Conservation (phyloP, 2,329 filamentous ascomycete genomes). For the Pseudocercospora vitis region DNA sequence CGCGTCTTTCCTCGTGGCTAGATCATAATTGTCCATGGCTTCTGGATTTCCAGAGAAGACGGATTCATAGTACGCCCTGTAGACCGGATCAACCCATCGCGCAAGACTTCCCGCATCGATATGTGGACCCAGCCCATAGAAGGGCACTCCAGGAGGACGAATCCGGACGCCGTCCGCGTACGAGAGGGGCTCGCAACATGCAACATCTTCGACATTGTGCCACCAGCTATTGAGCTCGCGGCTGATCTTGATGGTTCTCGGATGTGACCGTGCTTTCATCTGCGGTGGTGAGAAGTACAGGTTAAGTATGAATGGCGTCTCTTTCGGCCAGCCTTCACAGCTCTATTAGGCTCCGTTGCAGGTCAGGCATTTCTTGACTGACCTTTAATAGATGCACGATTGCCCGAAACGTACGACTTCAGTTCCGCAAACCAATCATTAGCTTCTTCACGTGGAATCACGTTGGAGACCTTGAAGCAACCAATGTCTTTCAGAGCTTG, state of each 20-base stretch:
- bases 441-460: conserved; percentile 12
- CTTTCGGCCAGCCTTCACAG: conserved; percentile 11
- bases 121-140: conserved; percentile 15
- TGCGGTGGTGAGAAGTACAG: conserved; percentile 17
- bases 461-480: conserved; percentile 16
- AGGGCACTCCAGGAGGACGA: conserved; percentile 13
- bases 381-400: conserved; percentile 11
- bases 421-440: conserved; percentile 12
- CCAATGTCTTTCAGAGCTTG: conserved; percentile 15
- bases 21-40: conserved; percentile 16
- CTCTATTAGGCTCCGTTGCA: background rate
- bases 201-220: background rate
- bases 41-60: conserved; percentile 14
- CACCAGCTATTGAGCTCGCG: conserved; percentile 17
- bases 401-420: conserved; percentile 12
- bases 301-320: conserved; percentile 18
- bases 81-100: conserved; percentile 13
- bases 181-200: conserved; percentile 7
- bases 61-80: conserved; percentile 5
- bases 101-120: conserved; percentile 15
- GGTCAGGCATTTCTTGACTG: background rate
- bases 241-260: conserved; percentile 12
- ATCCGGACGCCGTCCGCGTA: conserved; percentile 16
- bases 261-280: conserved; percentile 13
- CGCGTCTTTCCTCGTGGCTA: conserved; percentile 12